Percentiles rank a stretch among this genome's conserved stretches.
These are phyloP conservation scores for Lachnellula arida DNA, from an alignment of 2,329 filamentous ascomycete species.

Conservation along the genomic window DNA sequence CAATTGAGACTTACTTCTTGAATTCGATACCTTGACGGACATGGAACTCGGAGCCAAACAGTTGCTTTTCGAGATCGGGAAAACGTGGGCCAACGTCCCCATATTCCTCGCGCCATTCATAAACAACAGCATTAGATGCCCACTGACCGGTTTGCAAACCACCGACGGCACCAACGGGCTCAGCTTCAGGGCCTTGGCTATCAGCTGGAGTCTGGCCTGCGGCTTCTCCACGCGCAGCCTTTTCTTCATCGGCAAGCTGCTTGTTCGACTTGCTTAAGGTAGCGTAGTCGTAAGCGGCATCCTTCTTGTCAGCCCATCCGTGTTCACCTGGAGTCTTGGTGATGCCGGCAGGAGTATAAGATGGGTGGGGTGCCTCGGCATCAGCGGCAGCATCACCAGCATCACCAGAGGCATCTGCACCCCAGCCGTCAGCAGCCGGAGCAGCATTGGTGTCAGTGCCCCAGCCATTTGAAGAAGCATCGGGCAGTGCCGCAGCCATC, in stretches of 20 bases:
- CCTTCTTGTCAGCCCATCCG: conserved; percentile 28
- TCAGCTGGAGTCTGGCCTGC: conserved; percentile 3
- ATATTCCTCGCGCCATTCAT: conserved; percentile 80
- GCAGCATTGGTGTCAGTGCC: conserved; percentile 4
- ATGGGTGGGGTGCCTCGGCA: background rate
- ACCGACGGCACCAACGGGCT: conserved; percentile 16
- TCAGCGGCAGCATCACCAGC: conserved; percentile 5
- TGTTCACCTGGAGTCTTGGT: conserved; percentile 27
- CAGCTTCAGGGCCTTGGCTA: background rate
- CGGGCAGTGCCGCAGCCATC: conserved; percentile 33
- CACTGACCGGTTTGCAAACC: conserved; percentile 24
- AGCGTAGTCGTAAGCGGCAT: conserved; percentile 27
- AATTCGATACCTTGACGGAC: conserved; percentile 57
- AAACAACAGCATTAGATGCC: conserved; percentile 42
- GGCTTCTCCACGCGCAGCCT: background rate
- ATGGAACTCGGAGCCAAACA: conserved; percentile 61
- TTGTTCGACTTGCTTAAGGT: conserved; percentile 28
- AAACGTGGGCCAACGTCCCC: conserved; percentile 78
- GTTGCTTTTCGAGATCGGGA: conserved; percentile 64
- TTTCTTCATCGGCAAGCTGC: conserved; percentile 20
- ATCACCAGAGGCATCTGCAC: background rate
- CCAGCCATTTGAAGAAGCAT: background rate
- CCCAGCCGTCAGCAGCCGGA: conserved; percentile 1
- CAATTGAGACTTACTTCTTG: conserved; percentile 45
- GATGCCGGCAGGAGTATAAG: background rate